Evolutionary conservation across 73 alveolate genomes (phyloP), one percentile per base, ranked within the genome.

Genomic region (Stentor roeselii): DNA sequence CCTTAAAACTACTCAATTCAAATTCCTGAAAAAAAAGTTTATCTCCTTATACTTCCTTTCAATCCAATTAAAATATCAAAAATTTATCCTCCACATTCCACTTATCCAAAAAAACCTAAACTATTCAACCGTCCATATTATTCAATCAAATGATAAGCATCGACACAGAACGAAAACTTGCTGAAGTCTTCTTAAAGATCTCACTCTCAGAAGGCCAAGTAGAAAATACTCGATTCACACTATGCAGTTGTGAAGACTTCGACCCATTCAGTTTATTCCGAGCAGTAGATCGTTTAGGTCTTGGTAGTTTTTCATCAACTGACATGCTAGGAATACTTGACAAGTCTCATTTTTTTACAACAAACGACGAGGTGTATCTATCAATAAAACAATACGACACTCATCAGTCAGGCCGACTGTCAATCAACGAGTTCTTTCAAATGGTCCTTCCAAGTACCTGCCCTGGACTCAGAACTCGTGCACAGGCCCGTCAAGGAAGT

Each of bases 181-280:
- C 84, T 37, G 60, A 76, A 76, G 35, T 76, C 6, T 35, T 76
- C 6, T 41, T 21, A 14, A n/a, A 84, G 1, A 82, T 89, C 27
- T 37, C 75, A 31, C 89, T 85, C n/a, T 82, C 83, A 15, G 94
- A 89, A 42, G 30, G n/a, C 35, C 37, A 3, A 27, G 77, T 41
- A 3, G 94, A 89, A 67, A n/a, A 32, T 32, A 42, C 36, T n/a
- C 85, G 94, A 37, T 89, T 78, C 82, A 36, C 76, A 36, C 83
- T 89, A 3, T 78, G 94, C 82, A 35, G 21, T 30, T 32, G 35
- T 39, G 32, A 74, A 6, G 82, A 39, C 31, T 89, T 89, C 61
- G 89, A 89, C 41, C 94, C 94, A 37, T 89, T 78, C 61, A 40
- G 85, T 15, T 89, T 90, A 4, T 88, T 88, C 42, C 67, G 58